Conservation (phyloP, 2,329 filamentous ascomycete genomes). For the Didymella glomerata region DNA sequence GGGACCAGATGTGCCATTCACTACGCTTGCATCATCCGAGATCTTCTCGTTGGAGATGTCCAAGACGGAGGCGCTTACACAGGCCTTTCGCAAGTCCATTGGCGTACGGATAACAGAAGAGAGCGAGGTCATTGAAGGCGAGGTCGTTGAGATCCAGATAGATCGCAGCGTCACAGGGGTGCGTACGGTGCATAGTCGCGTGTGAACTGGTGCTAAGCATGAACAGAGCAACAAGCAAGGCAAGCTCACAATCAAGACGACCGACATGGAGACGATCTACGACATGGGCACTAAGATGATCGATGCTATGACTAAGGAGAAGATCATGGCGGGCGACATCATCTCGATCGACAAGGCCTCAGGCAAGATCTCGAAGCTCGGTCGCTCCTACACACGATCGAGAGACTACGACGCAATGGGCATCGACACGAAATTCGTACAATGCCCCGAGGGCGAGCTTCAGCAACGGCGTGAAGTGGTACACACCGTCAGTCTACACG, state of each 20-base stretch:
- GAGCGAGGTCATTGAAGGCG: slow-evolving; percentile 98
- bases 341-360: slow-evolving; percentile 99
- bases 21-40: slow-evolving; percentile 92
- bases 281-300: slow-evolving; percentile 99
- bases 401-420: slow-evolving; percentile 99
- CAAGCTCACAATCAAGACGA: slow-evolving; percentile 99
- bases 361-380: slow-evolving; percentile 96
- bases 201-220: slow-evolving; percentile 22
- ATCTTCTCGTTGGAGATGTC: slow-evolving; percentile 99
- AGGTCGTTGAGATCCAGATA: slow-evolving; percentile 98
- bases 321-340: slow-evolving; percentile 97
- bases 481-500: slow-evolving; percentile 95
- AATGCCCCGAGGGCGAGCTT: slow-evolving; percentile 95
- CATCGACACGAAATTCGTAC: slow-evolving; percentile 95
- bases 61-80: slow-evolving; percentile 96
- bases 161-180: slow-evolving; percentile 93
- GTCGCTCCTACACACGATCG: slow-evolving; percentile 91
- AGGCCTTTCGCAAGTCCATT: slow-evolving; percentile 99
- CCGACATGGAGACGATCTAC: slow-evolving; percentile 99
- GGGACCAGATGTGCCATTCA: slow-evolving; percentile 93
- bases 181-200: slow-evolving; percentile 28
- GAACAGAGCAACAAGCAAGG: slow-evolving; percentile 88
- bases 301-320: slow-evolving; percentile 98
- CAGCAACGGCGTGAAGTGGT: slow-evolving; percentile 97
- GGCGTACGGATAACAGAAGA: slow-evolving; percentile 98